phyloP scores from a whole-genome alignment of 768 basidiomycete species.

The Basidioascus undulatus region DNA sequence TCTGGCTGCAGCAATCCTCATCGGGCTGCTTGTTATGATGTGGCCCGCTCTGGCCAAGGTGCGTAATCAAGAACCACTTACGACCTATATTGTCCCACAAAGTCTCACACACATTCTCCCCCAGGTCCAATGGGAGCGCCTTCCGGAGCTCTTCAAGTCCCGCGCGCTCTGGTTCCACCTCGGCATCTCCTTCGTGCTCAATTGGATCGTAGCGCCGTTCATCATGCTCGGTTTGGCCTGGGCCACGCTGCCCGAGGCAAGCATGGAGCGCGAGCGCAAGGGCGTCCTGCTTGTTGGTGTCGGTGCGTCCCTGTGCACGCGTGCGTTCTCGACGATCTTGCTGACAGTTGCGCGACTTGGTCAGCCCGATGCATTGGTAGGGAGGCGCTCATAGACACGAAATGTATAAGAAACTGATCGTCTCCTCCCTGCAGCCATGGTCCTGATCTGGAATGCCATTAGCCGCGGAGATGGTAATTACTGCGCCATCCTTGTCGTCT shows the following conservation, averaged over 20 bases:
- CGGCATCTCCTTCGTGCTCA: slow-evolving; percentile 38
- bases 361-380: slow-evolving; percentile 5
- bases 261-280: slow-evolving; percentile 38
- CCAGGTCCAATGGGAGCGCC: slow-evolving; percentile 42
- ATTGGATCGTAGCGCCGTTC: slow-evolving; percentile 61
- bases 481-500: slow-evolving; percentile 53
- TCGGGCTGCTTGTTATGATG: slow-evolving; percentile 71
- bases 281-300: slow-evolving; percentile 67
- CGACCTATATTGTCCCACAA: neutral
- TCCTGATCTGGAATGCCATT: slow-evolving; percentile 62
- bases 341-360: neutral
- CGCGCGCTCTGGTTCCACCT: slow-evolving; percentile 40
- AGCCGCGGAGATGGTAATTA: slow-evolving; percentile 43
- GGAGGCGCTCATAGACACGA: too few species aligned
- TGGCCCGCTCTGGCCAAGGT: slow-evolving; percentile 38
- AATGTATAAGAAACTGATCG: too few species aligned
- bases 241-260: slow-evolving; percentile 51
- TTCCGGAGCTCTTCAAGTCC: slow-evolving; percentile 33
- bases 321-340: neutral
- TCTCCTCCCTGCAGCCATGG: too few species aligned
- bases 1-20: slow-evolving; percentile 35
- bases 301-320: slow-evolving; percentile 31
- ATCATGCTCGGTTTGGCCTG: slow-evolving; percentile 67
- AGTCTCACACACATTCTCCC: neutral
- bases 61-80: slow-evolving; percentile 26